A percentile compares a stretch with the other conserved stretches of the same genome.
Conservation (phyloP, 768 basidiomycete genomes). For the Rhizopogon roseolus region DNA sequence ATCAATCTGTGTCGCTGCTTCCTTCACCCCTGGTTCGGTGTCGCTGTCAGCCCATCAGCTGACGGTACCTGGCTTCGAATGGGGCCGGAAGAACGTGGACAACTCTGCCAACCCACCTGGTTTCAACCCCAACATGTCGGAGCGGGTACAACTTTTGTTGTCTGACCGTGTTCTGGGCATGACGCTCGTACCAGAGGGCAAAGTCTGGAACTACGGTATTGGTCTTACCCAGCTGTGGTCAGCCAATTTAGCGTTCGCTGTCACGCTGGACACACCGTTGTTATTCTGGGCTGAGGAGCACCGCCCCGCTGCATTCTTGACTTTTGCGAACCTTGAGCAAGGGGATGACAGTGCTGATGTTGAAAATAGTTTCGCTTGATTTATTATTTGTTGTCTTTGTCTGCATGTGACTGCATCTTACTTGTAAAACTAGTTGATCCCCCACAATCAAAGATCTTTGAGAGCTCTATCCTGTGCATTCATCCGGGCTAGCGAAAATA, state of each 20-base stretch:
- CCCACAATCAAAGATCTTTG: neutral
- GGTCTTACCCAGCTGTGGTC: conserved; percentile 92
- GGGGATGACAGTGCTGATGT: conserved; percentile 94
- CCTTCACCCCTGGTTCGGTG: conserved; percentile 97
- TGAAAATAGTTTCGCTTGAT: conserved; percentile 88
- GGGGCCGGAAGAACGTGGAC: conserved; percentile 93
- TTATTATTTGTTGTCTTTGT: conserved; percentile 6
- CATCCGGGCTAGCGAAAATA: neutral
- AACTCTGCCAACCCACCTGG: conserved; percentile 82
- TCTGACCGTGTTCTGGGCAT: conserved; percentile 96
- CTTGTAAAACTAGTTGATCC: neutral
- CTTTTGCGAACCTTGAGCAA: conserved; percentile 89
- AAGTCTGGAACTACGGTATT: conserved; percentile 96
- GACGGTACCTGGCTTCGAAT: conserved; percentile 91
- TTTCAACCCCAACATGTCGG: conserved; percentile 99
- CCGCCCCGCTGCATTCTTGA: conserved; percentile 87
- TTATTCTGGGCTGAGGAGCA: conserved; percentile 97
- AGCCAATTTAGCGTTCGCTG: conserved; percentile 71
- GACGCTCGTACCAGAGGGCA: conserved; percentile 91
- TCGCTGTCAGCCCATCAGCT: conserved; percentile 91
- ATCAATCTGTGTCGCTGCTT: conserved; percentile 88
- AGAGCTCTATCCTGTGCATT: neutral
- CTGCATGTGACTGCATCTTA: neutral
- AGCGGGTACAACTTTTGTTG: conserved; percentile 86
- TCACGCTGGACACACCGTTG: conserved; percentile 88